Evolutionary conservation across 2,329 filamentous ascomycete genomes (phyloP), one percentile per base, ranked within the genome.

Genomic region (Alternaria longipes): DNA sequence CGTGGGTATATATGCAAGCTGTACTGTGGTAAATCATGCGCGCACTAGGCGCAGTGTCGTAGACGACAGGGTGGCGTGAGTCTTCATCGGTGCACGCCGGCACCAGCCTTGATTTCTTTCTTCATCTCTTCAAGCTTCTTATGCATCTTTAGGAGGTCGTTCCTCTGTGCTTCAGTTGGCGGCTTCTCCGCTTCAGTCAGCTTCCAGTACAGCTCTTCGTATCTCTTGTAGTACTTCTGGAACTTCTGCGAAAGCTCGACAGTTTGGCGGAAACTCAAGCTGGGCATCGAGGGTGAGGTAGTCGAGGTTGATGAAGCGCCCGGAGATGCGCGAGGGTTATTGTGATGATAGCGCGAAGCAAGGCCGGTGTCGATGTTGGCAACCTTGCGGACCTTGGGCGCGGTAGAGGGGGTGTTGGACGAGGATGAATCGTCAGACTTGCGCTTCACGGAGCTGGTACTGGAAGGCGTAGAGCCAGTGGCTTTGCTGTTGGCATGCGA

Each of bases 191-290:
- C 67, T 41, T 79, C 78, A 0, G 73, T 74, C 62, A 82, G 68
- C 64, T 78, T 74, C 69, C 84, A 83, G 72, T 89, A 86, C 67
- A 88, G 73, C 68, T 82, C 76, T 66, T 83, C 82, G 68, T 90
- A 90, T 58, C 82, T 83, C 36, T 84, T 83, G 69, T 89, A 89
- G 63, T 84, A 84, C 54, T 79, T 79, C 70, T 87, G 86, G 74
- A 89, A 90, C 50, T 79, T 80, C 65, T 81, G 79, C 3, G 82
- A 83, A 26, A 83, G 68, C 59, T 80, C 78, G 22, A 84, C 75
- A 34, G 80, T 81, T 66, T 83, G 81, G 24, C 76, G 78, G 74
- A 80, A 82, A 62, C 75, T 79, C 60, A 81, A 63, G 57, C 68
- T 75, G 41, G 73, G 69, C 45, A 76, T 59, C 6, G 77, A 70